A percentile compares a stretch with the other conserved stretches of the same genome.
Evolutionary conservation across 345 rosid genomes (phyloP).

Genomic region (Citrus mangshanensis): DNA sequence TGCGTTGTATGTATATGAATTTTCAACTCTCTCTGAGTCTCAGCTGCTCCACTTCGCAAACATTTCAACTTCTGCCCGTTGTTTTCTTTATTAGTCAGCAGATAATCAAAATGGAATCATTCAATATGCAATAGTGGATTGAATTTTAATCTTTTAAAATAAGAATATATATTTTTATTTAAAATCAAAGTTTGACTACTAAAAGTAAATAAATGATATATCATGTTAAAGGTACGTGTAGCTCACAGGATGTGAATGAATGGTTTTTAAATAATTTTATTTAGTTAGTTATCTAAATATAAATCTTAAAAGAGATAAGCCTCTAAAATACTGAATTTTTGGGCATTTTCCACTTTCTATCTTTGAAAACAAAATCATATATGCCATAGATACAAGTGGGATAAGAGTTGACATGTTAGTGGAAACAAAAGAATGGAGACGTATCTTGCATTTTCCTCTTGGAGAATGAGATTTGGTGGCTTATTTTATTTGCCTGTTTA

Average conservation of each 20-base stretch:
- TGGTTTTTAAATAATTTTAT: too few relatives aligned
- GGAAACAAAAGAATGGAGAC: not conserved
- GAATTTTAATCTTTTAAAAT: not conserved
- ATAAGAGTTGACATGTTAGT: constrained; percentile 14
- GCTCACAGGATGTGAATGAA: too few relatives aligned
- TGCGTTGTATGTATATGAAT: not conserved
- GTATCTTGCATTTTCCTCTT: not conserved
- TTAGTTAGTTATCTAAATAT: too few relatives aligned
- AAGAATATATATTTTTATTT: not conserved
- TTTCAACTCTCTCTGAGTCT: not conserved
- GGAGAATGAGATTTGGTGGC: not conserved
- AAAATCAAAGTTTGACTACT: not conserved
- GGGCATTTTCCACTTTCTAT: too few relatives aligned
- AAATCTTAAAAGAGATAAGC: too few relatives aligned
- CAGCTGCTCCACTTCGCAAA: not conserved
- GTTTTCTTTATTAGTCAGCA: constrained; percentile 9
- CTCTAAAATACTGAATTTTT: too few relatives aligned
- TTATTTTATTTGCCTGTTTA: not conserved
- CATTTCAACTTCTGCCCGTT: not conserved
- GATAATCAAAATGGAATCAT: not conserved
- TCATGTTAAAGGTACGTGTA: constrained; percentile 7
- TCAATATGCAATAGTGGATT: constrained; percentile 2
- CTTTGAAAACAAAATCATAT: too few relatives aligned
- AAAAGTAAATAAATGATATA: not conserved
- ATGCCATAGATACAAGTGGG: constrained; percentile 11